These are phyloP conservation scores for Leersia perrieri DNA, from an alignment of 176 grass and related monocot genomes.

Conservation along the genomic window DNA sequence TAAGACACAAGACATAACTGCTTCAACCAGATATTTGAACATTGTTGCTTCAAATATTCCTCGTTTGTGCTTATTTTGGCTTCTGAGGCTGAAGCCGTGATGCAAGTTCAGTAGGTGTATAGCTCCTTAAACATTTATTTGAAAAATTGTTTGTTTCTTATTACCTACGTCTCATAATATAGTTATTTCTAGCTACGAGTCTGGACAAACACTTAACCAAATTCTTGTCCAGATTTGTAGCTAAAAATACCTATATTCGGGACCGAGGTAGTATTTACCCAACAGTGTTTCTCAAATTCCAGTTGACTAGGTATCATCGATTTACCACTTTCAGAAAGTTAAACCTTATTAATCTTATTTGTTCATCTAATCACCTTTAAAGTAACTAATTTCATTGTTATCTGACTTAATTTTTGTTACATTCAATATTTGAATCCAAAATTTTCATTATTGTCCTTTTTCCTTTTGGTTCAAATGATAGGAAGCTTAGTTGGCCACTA, in stretches of 20 bases:
- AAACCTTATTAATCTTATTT: not conserved
- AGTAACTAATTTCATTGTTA: not conserved
- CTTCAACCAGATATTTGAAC: not conserved
- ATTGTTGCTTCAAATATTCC: not conserved
- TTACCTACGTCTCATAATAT: too few relatives aligned
- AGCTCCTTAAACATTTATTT: not conserved
- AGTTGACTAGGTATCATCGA: not conserved
- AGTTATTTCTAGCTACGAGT: too few relatives aligned
- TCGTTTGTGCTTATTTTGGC: not conserved
- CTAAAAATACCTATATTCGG: too few relatives aligned
- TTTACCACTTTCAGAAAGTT: not conserved
- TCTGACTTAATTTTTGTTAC: not conserved
- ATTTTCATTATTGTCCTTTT: not conserved
- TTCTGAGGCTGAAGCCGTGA: not conserved
- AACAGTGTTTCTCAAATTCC: not conserved
- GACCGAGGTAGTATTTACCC: too few relatives aligned
- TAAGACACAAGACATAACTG: not conserved
- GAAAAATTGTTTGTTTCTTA: too few relatives aligned
- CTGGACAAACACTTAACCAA: too few relatives aligned
- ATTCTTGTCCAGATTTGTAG: too few relatives aligned
- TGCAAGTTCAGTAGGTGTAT: not conserved
- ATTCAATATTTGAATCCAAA: not conserved
- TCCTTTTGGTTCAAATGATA: not conserved
- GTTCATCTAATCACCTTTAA: not conserved
- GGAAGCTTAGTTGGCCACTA: not conserved